phyloP scores from a whole-genome alignment of 73 alveolate species.

The Effrenium voratum region DNA sequence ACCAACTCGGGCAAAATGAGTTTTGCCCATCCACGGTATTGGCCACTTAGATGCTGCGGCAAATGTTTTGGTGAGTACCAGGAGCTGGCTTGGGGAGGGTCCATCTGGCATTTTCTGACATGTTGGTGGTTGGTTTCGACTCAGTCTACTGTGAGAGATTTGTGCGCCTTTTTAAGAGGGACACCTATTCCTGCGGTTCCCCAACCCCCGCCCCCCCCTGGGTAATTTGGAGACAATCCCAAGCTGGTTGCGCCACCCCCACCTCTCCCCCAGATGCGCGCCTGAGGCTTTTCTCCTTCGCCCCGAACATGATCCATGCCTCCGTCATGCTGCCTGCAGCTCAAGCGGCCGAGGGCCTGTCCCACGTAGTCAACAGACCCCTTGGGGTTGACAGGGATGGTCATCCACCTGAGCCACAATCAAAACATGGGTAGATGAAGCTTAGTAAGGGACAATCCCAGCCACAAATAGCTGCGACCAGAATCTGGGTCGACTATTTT shows the following conservation, averaged over 20 bases:
- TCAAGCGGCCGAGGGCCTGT: too few relatives aligned
- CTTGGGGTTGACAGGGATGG: neutral
- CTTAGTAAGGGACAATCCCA: neutral
- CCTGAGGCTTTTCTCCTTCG: conserved; percentile 7
- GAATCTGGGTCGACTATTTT: neutral
- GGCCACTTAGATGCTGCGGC: too few relatives aligned
- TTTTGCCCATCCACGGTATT: too few relatives aligned
- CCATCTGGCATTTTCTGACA: neutral
- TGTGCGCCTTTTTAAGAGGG: neutral
- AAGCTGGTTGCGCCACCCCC: neutral
- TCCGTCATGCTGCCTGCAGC: neutral
- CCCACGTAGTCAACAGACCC: too few relatives aligned
- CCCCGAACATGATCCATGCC: conserved; percentile 34
- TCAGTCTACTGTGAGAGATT: neutral
- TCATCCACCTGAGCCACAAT: neutral
- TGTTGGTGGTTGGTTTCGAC: neutral
- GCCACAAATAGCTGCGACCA: neutral
- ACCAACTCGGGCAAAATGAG: too few relatives aligned
- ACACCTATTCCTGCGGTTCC: neutral
- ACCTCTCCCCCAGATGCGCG: neutral
- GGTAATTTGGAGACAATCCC: too few relatives aligned
- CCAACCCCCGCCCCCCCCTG: neutral
- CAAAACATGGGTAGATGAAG: neutral
- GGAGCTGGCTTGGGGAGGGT: too few relatives aligned
- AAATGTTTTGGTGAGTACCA: too few relatives aligned